Percentiles rank a stretch among this genome's conserved stretches.
Conservation (phyloP, 495 filamentous ascomycete genomes). For the Aspergillus homomorphus region DNA sequence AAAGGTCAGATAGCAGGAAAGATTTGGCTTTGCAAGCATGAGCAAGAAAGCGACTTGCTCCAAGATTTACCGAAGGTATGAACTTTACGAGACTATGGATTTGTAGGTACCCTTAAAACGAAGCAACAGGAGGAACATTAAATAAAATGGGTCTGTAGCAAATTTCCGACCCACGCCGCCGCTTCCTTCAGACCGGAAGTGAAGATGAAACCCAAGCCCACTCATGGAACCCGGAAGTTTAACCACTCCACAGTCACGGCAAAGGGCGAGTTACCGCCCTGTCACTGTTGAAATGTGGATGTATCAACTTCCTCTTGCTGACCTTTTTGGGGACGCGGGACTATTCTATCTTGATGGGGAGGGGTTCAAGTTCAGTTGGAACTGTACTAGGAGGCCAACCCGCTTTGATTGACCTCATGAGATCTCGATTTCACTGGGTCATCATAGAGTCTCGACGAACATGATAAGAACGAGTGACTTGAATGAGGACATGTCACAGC, state of each 20-base stretch:
- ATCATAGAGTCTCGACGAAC: too few relatives aligned
- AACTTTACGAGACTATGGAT: too few relatives aligned
- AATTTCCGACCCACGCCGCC: not conserved
- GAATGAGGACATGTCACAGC: not conserved
- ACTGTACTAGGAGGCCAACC: not conserved
- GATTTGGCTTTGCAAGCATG: too few relatives aligned
- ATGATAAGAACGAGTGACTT: too few relatives aligned
- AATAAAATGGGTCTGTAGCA: not conserved
- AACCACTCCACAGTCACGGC: conserved; percentile 14
- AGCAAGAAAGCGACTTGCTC: not conserved
- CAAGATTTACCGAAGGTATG: too few relatives aligned
- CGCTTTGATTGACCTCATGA: not conserved
- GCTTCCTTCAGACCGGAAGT: not conserved
- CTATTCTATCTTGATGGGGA: not conserved
- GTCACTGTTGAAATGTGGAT: conserved; percentile 21
- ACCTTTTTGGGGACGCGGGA: not conserved
- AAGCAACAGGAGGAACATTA: not conserved
- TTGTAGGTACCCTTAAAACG: not conserved
- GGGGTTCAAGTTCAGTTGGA: too few relatives aligned
- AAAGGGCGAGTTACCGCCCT: conserved; percentile 14
- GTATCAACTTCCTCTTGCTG: conserved; percentile 17
- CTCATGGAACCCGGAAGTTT: conserved; percentile 11
- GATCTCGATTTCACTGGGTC: not conserved
- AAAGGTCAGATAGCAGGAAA: too few relatives aligned
- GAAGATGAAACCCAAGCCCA: conserved; percentile 8